Evolutionary conservation across 768 basidiomycete genomes (phyloP).

Genomic region (Xerocomus potaroensis): DNA sequence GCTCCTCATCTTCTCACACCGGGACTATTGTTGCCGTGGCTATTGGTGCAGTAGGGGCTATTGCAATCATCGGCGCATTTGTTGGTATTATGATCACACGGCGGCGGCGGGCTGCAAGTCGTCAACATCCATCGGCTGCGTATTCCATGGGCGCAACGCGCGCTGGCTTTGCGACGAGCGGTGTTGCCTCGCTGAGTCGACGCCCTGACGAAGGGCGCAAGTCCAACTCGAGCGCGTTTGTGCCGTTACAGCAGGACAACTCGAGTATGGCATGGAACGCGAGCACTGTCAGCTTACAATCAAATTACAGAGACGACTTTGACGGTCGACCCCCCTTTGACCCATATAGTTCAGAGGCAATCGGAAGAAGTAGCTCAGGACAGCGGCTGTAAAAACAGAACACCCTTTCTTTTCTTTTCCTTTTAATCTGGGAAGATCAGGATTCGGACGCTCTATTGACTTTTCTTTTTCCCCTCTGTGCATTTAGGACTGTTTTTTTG

Average conservation of each 20-base stretch:
- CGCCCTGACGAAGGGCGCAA: slow-evolving; percentile 29
- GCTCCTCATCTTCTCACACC: slow-evolving; percentile 24
- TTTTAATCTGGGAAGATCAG: no score
- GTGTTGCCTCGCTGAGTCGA: slow-evolving; percentile 17
- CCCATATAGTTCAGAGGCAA: slow-evolving; percentile 22
- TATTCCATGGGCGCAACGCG: slow-evolving; percentile 38
- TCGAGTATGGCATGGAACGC: slow-evolving; percentile 54
- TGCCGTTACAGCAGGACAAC: slow-evolving; percentile 66
- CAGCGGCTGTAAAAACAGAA: slow-evolving; percentile 21
- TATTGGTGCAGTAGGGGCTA: slow-evolving; percentile 27
- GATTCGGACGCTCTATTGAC: no score
- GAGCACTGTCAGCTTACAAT: slow-evolving; percentile 44
- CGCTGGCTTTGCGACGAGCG: slow-evolving; percentile 27
- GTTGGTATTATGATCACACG: slow-evolving; percentile 47
- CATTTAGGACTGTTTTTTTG: no score
- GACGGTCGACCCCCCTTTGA: slow-evolving; percentile 21
- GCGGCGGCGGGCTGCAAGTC: slow-evolving; percentile 43
- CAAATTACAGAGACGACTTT: slow-evolving; percentile 35
- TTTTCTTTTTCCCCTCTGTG: no score
- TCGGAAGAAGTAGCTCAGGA: slow-evolving; percentile 26
- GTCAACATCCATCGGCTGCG: slow-evolving; percentile 28
- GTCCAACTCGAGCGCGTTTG: slow-evolving; percentile 67
- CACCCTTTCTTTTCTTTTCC: neutral
- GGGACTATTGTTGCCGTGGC: slow-evolving; percentile 27
- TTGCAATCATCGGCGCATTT: slow-evolving; percentile 30